Evolutionary conservation across 768 basidiomycete species (phyloP).

Genomic region (Boletus speciosus): DNA sequence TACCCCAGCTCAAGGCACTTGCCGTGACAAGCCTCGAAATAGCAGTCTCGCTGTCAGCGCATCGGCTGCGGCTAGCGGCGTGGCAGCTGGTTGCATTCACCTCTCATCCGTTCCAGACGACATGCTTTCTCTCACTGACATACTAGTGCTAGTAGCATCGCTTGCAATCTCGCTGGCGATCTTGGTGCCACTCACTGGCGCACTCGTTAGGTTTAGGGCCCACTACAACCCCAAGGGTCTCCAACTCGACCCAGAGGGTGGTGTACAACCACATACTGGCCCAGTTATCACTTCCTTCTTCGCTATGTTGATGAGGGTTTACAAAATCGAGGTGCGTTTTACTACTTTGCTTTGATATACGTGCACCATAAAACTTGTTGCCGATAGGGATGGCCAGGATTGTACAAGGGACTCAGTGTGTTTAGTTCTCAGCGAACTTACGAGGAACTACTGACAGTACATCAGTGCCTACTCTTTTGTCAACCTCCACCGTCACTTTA

Average conservation of each 20-base stretch:
- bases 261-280: conserved; percentile 70
- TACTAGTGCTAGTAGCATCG: conserved; percentile 43
- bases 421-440: conserved; percentile 2
- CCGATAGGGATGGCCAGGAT: conserved; percentile 59
- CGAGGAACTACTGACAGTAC: conserved; percentile 39
- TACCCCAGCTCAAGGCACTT: conserved; percentile 25
- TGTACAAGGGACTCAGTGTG: conserved; percentile 78
- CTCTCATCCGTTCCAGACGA: conserved; percentile 7
- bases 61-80: background rate
- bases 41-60: background rate
- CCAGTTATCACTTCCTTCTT: conserved; percentile 77
- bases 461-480: conserved; percentile 47
- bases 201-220: conserved; percentile 73
- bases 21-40: conserved; percentile 22
- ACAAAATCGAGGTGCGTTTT: conserved; percentile 63
- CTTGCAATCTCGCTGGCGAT: conserved; percentile 52
- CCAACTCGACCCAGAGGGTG: conserved; percentile 73
- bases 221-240: conserved; percentile 86
- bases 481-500: conserved; percentile 52
- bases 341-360: background rate
- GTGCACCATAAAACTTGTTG: background rate
- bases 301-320: conserved; percentile 68
- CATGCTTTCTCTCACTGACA: conserved; percentile 36
- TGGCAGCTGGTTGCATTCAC: too few species aligned
- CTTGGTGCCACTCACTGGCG: conserved; percentile 60